Conservation (phyloP, 2,329 filamentous ascomycete genomes). For the Hawksworthiomyces lignivorus region DNA sequence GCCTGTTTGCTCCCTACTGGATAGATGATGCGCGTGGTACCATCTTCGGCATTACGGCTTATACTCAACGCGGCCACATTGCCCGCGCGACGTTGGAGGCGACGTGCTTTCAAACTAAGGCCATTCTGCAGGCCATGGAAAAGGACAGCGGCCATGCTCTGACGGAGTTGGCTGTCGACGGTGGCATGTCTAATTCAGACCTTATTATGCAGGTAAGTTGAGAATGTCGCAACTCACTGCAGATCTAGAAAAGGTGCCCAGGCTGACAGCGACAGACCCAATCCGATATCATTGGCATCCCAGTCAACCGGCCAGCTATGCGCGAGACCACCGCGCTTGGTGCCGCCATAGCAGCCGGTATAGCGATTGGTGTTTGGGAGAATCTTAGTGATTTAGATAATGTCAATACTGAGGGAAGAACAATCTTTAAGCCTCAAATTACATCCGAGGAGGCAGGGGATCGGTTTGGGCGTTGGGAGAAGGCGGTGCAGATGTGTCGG, state of each 20-base stretch:
- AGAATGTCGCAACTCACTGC: no score
- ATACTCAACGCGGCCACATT: slow-evolving; percentile 79
- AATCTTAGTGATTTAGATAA: slow-evolving; percentile 64
- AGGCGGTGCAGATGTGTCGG: slow-evolving; percentile 50
- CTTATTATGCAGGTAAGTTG: slow-evolving; percentile 68
- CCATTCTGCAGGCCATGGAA: slow-evolving; percentile 86
- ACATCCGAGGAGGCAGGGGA: slow-evolving; percentile 28
- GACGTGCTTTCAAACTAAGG: slow-evolving; percentile 86
- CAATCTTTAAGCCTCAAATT: slow-evolving; percentile 62
- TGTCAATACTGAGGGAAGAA: slow-evolving; percentile 63
- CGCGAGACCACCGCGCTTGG: slow-evolving; percentile 84
- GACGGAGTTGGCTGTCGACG: slow-evolving; percentile 71
- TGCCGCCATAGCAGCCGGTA: slow-evolving; percentile 81
- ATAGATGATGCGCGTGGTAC: slow-evolving; percentile 88
- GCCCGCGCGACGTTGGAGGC: slow-evolving; percentile 85
- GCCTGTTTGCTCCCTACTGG: slow-evolving; percentile 90
- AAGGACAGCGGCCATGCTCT: slow-evolving; percentile 72
- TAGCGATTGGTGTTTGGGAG: slow-evolving; percentile 72
- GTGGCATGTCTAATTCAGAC: slow-evolving; percentile 81
- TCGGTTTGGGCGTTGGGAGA: slow-evolving; percentile 45
- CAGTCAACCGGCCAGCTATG: slow-evolving; percentile 78
- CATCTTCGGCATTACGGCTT: slow-evolving; percentile 77
- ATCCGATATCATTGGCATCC: slow-evolving; percentile 75
- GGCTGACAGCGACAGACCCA: slow-evolving; percentile 49
- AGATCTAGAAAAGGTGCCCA: no score